Evolutionary conservation across 2,329 filamentous ascomycete species (phyloP).

Genomic region (Alternaria metachromatica): DNA sequence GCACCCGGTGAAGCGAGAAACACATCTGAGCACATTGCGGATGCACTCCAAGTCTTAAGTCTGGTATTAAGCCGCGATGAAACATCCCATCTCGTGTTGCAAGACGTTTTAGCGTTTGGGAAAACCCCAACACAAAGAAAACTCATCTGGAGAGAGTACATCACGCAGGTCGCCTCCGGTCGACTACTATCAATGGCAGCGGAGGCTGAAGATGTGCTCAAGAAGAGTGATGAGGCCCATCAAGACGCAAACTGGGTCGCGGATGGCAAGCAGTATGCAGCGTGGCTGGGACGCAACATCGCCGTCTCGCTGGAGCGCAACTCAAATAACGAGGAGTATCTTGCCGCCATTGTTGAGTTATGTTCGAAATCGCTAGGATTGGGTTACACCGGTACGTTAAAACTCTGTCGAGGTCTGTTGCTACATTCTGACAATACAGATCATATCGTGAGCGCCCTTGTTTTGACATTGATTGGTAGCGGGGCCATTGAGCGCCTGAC

Average conservation of each 20-base stretch:
- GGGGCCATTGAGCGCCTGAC: slow-evolving; percentile 31
- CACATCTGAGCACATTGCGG: slow-evolving; percentile 42
- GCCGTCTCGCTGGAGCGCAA: slow-evolving; percentile 54
- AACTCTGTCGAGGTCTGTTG: background rate
- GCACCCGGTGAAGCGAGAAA: slow-evolving; percentile 38
- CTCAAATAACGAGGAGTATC: slow-evolving; percentile 45
- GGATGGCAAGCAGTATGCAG: slow-evolving; percentile 68
- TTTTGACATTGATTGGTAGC: slow-evolving; percentile 18
- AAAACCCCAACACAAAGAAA: slow-evolving; percentile 54
- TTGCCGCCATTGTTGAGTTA: slow-evolving; percentile 49
- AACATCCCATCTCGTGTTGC: slow-evolving; percentile 54
- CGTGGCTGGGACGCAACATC: slow-evolving; percentile 75
- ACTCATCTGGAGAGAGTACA: slow-evolving; percentile 68
- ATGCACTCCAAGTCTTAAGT: slow-evolving; percentile 54
- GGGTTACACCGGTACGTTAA: slow-evolving; percentile 67
- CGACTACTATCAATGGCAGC: slow-evolving; percentile 65
- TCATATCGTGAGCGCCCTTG: slow-evolving; percentile 26
- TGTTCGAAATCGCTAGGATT: slow-evolving; percentile 69
- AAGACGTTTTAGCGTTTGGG: slow-evolving; percentile 52
- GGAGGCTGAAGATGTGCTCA: slow-evolving; percentile 63
- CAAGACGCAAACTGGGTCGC: slow-evolving; percentile 64
- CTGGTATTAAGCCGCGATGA: slow-evolving; percentile 53
- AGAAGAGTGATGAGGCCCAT: slow-evolving; percentile 30
- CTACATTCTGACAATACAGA: slow-evolving; percentile 24
- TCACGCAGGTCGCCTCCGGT: slow-evolving; percentile 65